Evolutionary conservation across 2,329 filamentous ascomycete genomes (phyloP).

Genomic region (Chaetomiaceae sp.): DNA sequence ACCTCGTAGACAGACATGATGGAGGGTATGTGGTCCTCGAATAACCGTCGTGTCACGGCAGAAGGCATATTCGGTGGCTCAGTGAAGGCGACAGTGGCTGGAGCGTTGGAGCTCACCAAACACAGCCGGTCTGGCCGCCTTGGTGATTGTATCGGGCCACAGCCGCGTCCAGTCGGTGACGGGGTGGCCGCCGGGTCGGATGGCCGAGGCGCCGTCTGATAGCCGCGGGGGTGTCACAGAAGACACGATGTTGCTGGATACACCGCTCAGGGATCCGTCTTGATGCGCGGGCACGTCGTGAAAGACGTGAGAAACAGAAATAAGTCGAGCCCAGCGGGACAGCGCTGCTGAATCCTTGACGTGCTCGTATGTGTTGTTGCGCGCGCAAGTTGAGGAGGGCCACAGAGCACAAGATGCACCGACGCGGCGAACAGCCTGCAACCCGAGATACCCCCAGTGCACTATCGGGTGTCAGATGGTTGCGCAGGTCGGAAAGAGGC

Average conservation of each 20-base stretch:
- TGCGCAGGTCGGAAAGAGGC: no score
- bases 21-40: conserved; percentile 66
- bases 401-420: not conserved
- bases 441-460: not conserved
- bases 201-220: conserved; percentile 18
- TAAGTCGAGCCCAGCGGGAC: conserved; percentile 33
- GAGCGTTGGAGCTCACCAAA: conserved; percentile 2
- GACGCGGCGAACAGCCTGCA: not conserved
- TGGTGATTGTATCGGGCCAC: conserved; percentile 18
- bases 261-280: no score
- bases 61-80: conserved; percentile 49
- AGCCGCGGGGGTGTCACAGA: conserved; percentile 6
- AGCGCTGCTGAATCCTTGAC: conserved; percentile 47
- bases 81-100: not conserved
- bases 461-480: not conserved
- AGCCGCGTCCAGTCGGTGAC: conserved; percentile 17
- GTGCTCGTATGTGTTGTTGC: no score
- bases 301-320: conserved; percentile 17
- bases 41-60: conserved; percentile 53
- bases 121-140: conserved; percentile 8
- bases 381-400: conserved; percentile 3
- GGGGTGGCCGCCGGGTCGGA: conserved; percentile 18
- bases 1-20: conserved; percentile 72
- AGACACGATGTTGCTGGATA: not conserved
- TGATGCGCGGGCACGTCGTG: no score